Conservation (phyloP, 2,329 filamentous ascomycete genomes). For the Clonostachys byssicola region DNA sequence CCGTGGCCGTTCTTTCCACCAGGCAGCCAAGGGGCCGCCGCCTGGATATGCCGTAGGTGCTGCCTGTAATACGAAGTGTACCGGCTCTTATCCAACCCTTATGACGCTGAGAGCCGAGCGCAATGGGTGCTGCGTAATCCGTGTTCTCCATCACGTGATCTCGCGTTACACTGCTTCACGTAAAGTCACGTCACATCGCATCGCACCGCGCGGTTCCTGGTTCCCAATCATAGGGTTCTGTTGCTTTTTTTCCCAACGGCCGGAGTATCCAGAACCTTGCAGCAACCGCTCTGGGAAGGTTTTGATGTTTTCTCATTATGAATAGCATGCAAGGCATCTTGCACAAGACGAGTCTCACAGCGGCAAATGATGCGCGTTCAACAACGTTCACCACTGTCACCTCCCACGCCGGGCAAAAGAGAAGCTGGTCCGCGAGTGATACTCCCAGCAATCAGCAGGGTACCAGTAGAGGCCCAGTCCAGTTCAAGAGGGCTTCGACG, state of each 20-base stretch:
- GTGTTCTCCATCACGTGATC: no score
- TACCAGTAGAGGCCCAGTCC: conserved; percentile 8
- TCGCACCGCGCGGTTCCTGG: neutral
- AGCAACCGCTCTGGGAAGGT: no score
- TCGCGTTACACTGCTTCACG: neutral
- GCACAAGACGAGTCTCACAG: conserved; percentile 48
- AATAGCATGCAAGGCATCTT: conserved; percentile 32
- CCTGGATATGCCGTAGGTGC: no score
- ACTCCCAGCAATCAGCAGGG: conserved; percentile 4
- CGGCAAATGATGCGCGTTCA: conserved; percentile 27
- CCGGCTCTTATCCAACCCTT: no score
- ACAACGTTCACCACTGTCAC: conserved; percentile 28
- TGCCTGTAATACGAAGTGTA: no score
- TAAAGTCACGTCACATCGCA: neutral
- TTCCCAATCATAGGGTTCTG: no score
- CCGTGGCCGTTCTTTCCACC: no score
- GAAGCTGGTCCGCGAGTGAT: conserved; percentile 21
- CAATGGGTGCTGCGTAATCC: no score
- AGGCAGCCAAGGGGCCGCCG: no score
- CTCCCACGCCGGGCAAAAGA: conserved; percentile 44
- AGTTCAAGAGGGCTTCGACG: conserved; percentile 26
- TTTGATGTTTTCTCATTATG: conserved; percentile 16
- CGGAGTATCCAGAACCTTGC: no score
- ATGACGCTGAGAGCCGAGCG: no score
- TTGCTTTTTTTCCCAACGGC: no score